Evolutionary conservation across 2,329 filamentous ascomycete species (phyloP), one percentile per base, ranked within the genome.

Genomic region (Rutstroemia sydowiana): DNA sequence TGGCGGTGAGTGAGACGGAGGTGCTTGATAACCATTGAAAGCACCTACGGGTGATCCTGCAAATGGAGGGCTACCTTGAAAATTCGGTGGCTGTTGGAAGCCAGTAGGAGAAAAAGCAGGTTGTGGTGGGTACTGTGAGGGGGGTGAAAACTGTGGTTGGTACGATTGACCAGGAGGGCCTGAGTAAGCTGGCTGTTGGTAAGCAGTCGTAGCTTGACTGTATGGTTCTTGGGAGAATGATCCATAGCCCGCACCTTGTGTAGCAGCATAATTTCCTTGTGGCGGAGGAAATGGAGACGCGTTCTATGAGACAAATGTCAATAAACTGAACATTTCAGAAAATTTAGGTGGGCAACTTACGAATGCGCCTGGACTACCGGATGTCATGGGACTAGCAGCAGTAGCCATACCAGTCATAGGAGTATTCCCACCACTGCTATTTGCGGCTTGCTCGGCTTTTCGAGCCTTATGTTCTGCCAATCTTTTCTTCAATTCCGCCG

Each of bases 401-500:
- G 74, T 63, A 23, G 61, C 56, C 16, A 54, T 51, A 10, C 53
- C 58, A 4, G 59, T 58, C 42, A 64, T 45, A 3, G 80, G 78
- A 1, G 81, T 81, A 43, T 73, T 77, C 56, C 78, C 80, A 44
- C 79, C 78, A 64, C 74, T 81, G 53, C 73, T 75, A 54, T 72
- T 77, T n/a, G 74, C 73, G 26, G 76, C 75, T 59, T 79, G 77
- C 48, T 84, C 79, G 16, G 80, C 81, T 55, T 80, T 77, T 64
- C 81, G 82, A 5, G 83, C 84, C 59, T 85, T 85, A 66, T 87
- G 87, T 61, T 87, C 87, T 8, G 86, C 87, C 53, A 95, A 70
- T 48, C 90, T 79, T 70, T 83, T 82, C 74, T 92, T 90, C 55
- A 96, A 71, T 63, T 95, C 88, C 14, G 87, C 84, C 0, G 85